Evolutionary conservation across 805 yeast genomes (phyloP).

Genomic region (Sugiyamaella smithiae): DNA sequence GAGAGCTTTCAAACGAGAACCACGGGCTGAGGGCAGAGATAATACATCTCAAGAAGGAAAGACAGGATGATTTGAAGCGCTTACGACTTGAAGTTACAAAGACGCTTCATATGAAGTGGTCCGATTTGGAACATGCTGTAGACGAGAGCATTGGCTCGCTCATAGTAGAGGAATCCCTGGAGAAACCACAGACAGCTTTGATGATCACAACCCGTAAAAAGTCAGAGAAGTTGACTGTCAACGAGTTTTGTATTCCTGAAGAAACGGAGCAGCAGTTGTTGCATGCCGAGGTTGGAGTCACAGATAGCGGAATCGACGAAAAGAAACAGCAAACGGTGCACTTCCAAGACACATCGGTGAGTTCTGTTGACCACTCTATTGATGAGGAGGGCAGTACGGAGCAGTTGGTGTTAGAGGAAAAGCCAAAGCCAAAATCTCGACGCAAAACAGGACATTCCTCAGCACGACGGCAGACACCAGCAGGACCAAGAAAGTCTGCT

Average conservation of each 20-base stretch:
- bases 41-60: conserved; percentile 16
- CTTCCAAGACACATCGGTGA: not conserved
- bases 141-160: not conserved
- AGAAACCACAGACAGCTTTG: not conserved
- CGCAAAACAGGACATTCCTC: too few relatives aligned
- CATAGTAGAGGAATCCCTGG: not conserved
- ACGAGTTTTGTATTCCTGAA: conserved; percentile 13
- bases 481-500: too few relatives aligned
- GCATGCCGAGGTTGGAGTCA: not conserved
- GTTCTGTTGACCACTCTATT: too few relatives aligned
- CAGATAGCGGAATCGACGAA: conserved; percentile 6
- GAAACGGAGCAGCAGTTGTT: conserved; percentile 14
- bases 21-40: conserved; percentile 29
- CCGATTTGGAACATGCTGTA: conserved; percentile 16
- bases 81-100: conserved; percentile 8
- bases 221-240: not conserved
- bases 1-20: conserved; percentile 41
- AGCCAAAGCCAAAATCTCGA: too few relatives aligned
- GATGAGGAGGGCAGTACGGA: too few relatives aligned
- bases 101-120: conserved; percentile 16
- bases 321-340: conserved; percentile 6
- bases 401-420: too few relatives aligned
- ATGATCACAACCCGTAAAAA: conserved; percentile 7
- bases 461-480: too few relatives aligned
- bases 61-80: conserved; percentile 3